Conservation (phyloP, 2,329 filamentous ascomycete species). For the Didymella lethalis region DNA sequence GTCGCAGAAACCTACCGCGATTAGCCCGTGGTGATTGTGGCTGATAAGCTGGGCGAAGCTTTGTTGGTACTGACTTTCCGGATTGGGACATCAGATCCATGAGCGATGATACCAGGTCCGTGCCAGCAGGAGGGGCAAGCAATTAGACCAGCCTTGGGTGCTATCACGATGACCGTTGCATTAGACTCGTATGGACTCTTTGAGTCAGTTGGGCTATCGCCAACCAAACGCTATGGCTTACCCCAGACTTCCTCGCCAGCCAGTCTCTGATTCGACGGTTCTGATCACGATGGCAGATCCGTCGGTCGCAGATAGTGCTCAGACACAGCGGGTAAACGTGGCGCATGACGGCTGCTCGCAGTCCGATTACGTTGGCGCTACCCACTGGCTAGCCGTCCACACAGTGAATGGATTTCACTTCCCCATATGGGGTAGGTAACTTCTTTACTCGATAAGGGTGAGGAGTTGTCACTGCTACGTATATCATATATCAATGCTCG, state of each 20-base stretch:
- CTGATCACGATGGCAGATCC: constrained; percentile 39
- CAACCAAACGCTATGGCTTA: constrained; percentile 22
- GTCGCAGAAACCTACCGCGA: constrained; percentile 21
- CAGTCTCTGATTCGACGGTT: constrained; percentile 15
- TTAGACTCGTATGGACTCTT: constrained; percentile 24
- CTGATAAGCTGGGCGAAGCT: constrained; percentile 29
- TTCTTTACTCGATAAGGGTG: constrained; percentile 39
- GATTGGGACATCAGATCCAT: constrained; percentile 44
- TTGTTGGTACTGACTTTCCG: constrained; percentile 32
- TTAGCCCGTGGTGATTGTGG: constrained; percentile 25
- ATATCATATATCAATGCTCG: constrained; percentile 34
- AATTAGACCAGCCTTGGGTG: constrained; percentile 34
- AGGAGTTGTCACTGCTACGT: constrained; percentile 21
- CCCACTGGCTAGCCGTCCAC: constrained; percentile 31
- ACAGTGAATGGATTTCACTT: constrained; percentile 39
- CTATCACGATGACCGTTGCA: constrained; percentile 33
- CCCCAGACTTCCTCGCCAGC: constrained; percentile 20
- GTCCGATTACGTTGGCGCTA: constrained; percentile 38
- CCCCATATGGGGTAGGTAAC: constrained; percentile 38
- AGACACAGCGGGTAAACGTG: constrained; percentile 25
- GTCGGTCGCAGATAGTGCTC: constrained; percentile 19
- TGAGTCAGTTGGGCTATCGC: constrained; percentile 20
- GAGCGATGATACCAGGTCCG: constrained; percentile 27
- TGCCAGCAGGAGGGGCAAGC: constrained; percentile 39
- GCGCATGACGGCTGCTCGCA: constrained; percentile 32